Base-by-base conservation (phyloP, 2,329 filamentous ascomycete genomes). In the Fusarium oxysporum region DNA sequence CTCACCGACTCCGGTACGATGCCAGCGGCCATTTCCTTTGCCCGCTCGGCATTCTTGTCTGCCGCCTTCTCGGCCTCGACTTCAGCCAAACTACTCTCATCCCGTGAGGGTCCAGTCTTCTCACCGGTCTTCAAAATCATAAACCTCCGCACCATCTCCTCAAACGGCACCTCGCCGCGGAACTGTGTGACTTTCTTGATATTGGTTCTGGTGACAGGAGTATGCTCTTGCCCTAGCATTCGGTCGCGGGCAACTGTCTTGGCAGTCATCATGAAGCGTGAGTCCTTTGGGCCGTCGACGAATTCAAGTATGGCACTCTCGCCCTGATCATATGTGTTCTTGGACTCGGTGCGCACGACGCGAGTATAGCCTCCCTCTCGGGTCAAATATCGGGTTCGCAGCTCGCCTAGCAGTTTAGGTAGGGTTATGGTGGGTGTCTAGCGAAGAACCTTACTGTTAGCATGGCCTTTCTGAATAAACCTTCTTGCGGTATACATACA, bases 291-390 rank as follows among this genome's bases (percentile, higher is more conserved):
- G 40, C 96, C 95, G 83, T 99, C 96, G 70, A 99, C 95, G 37
- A 99, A 89, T 84, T 98, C 95, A 53, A 99, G 91, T 72, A 99
- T 95, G 28, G 96, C 96, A 38, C 92, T 95, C 72, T 92, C 90
- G 13, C 93, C 96, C 84, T 98, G 94, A 82, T 98, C 96, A 81
- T 87, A 87, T 78, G 89, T 88, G 82, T 96, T 94, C 78, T 93
- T 89, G 64, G 96, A 93, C 83, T 98, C 96, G 73, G 97, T 95
- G 76, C 95, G 93, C 53, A 98, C 90, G 16, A 99, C 93, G 47
- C 96, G 93, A 23, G 96, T 99, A 87, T 98, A 99, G 62, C 96
- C 96, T 71, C 96, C 96, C 3, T 93, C 93, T 54, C 96, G 91
- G 60, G 87, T 80, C 50, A 88, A 85, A 84, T 98, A 99, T 77